Evolutionary conservation across 345 rosid genomes (phyloP), one percentile per base, ranked within the genome.

Genomic region (Citrus hindsii): DNA sequence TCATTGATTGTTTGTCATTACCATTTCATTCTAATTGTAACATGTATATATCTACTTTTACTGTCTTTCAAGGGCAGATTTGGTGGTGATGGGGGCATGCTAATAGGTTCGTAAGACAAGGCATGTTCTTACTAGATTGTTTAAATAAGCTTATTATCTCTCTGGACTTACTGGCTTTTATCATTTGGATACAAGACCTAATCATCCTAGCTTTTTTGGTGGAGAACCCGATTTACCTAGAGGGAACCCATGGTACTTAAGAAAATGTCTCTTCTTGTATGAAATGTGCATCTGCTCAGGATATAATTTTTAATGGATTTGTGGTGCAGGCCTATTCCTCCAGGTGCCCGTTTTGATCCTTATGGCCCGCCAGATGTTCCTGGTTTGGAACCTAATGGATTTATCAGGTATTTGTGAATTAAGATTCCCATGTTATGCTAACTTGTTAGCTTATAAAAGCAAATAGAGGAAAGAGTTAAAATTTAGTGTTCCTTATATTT

Each of bases 291-390:
- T 21, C 6, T 71, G 67, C 35, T 65, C 19, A 14, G 42, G 33
- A 46, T 33, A n/a, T 65, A 62, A 69, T 24, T 65, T 67, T 64
- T 22, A 0, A 10, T 68, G 35, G 33, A 28, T 42, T 18, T 12
- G 24, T n/a, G 25, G 40, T 79, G 81, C 92, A 93, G 99, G 75
- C 91, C 91, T 63, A 80, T 84, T 67, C 98, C 96, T 76, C 98
- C 97, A 13, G 99, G 99, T 83, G 95, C 98, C 75, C 95, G 97
- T 66, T 94, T 91, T 77, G 97, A 95, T 85, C 98, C 99, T 3
- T 88, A 75, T 77, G 99, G 99, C 24, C 99, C 98, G 0, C 97
- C 98, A 10, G 88, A 85, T 7, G 82, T 92, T 80, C 95, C 97
- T 40, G 99, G 93, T 48, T 95, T 91, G 78, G 96, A 95, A 82